phyloP scores from a whole-genome alignment of 306 rosid genomes.

The Betula pendula region DNA sequence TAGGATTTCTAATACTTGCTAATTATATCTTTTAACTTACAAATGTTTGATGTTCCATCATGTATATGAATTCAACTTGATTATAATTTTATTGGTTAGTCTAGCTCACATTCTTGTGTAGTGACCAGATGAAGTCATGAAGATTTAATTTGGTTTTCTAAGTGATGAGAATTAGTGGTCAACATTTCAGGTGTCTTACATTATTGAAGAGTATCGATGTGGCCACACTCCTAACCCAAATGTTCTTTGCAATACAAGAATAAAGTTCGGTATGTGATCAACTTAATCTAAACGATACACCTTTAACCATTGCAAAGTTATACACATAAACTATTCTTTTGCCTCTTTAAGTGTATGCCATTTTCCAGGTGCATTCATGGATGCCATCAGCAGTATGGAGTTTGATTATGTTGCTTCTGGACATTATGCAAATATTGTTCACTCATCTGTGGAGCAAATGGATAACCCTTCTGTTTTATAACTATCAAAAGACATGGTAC shows the following conservation, averaged over 20 bases:
- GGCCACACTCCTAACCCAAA: constrained; percentile 96
- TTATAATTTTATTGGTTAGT: constrained; percentile 9
- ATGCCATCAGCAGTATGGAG: constrained; percentile 70
- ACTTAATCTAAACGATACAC: constrained; percentile 14
- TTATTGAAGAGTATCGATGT: constrained; percentile 82
- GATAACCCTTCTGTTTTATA: constrained; percentile 55
- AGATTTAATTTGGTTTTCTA: not conserved
- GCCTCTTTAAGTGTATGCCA: constrained; percentile 3
- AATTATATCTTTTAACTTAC: not conserved
- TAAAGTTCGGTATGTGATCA: constrained; percentile 74
- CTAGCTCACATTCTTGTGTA: not conserved
- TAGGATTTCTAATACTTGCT: not conserved
- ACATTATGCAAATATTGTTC: constrained; percentile 87
- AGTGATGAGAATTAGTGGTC: constrained; percentile 19
- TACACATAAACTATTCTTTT: not conserved
- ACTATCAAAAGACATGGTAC: constrained; percentile 84
- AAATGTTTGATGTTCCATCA: not conserved
- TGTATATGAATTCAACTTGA: not conserved
- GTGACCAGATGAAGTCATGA: not conserved
- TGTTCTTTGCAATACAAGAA: constrained; percentile 93
- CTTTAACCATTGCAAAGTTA: not conserved
- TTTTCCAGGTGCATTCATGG: constrained; percentile 86
- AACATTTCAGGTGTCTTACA: constrained; percentile 70
- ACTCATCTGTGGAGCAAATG: constrained; percentile 46
- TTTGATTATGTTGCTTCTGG: constrained; percentile 93